These are phyloP conservation scores for Metschnikowia colocasiae DNA, from an alignment of 805 yeast species.

Conservation along the genomic window DNA sequence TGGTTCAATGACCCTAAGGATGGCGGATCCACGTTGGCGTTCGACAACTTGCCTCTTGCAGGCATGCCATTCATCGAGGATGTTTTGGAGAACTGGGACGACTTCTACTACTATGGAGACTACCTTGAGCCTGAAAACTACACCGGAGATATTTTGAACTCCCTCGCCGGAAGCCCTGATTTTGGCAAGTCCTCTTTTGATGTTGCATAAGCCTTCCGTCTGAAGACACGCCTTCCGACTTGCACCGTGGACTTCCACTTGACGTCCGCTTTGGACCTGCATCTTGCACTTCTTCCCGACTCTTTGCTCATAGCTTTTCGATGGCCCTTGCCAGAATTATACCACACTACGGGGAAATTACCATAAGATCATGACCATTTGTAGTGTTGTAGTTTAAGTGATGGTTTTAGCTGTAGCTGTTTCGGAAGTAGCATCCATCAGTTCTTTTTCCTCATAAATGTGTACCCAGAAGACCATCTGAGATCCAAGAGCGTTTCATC, in stretches of 20 bases:
- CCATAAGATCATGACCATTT: too few species aligned
- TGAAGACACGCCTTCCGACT: too few species aligned
- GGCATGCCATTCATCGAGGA: slow-evolving; percentile 55
- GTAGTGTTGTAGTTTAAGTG: too few species aligned
- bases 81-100: slow-evolving; percentile 47
- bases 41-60: slow-evolving; percentile 50
- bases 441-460: slow-evolving; percentile 37
- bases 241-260: too few species aligned
- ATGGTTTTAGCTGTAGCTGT: too few species aligned
- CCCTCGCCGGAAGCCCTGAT: slow-evolving; percentile 46
- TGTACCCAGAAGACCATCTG: slow-evolving; percentile 51
- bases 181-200: slow-evolving; percentile 31
- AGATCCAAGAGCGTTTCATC: slow-evolving; percentile 35
- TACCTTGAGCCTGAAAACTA: slow-evolving; percentile 47
- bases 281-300: background rate
- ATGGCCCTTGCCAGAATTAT: too few species aligned
- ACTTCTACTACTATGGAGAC: slow-evolving; percentile 29
- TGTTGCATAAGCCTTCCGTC: slow-evolving; percentile 21
- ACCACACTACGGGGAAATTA: too few species aligned
- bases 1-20: slow-evolving; percentile 48
- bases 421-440: too few species aligned
- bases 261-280: too few species aligned
- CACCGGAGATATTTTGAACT: slow-evolving; percentile 58
- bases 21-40: slow-evolving; percentile 50
- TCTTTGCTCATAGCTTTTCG: background rate